phyloP scores from a whole-genome alignment of 345 rosid species.

The Brassica juncea region DNA sequence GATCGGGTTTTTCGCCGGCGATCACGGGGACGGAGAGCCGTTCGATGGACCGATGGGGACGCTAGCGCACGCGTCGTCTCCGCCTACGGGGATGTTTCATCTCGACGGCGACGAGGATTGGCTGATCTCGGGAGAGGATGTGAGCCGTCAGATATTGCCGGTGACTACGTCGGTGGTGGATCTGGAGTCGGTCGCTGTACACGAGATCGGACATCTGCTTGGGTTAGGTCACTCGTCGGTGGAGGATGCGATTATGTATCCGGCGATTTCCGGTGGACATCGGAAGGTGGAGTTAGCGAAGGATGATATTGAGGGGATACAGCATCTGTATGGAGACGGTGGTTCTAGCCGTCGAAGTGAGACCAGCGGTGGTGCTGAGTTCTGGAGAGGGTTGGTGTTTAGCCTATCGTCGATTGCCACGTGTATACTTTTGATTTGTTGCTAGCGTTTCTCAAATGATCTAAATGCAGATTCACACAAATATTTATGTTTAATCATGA shows the following conservation, averaged over 20 bases:
- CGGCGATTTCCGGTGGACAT: constrained; percentile 61
- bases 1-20: constrained; percentile 76
- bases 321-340: constrained; percentile 64
- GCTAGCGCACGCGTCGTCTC: constrained; percentile 87
- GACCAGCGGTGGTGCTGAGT: constrained; percentile 25
- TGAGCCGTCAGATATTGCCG: constrained; percentile 26
- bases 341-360: constrained; percentile 42
- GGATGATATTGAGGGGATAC: constrained; percentile 74
- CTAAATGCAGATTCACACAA: not conserved
- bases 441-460: not conserved
- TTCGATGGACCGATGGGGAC: constrained; percentile 88
- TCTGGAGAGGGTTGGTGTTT: constrained; percentile 30
- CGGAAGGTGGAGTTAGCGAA: constrained; percentile 57
- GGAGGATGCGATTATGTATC: constrained; percentile 74
- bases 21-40: constrained; percentile 90
- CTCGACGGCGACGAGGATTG: constrained; percentile 73
- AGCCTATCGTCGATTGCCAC: constrained; percentile 17
- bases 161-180: constrained; percentile 62
- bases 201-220: constrained; percentile 87
- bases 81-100: constrained; percentile 73
- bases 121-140: constrained; percentile 45
- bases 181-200: constrained; percentile 84
- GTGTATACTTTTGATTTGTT: not conserved
- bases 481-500: not conserved
- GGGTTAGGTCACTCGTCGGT: constrained; percentile 94